Percentiles rank a stretch among this genome's conserved stretches.
phyloP scores from a whole-genome alignment of 257 asterid species.

The Petunia axillaris region DNA sequence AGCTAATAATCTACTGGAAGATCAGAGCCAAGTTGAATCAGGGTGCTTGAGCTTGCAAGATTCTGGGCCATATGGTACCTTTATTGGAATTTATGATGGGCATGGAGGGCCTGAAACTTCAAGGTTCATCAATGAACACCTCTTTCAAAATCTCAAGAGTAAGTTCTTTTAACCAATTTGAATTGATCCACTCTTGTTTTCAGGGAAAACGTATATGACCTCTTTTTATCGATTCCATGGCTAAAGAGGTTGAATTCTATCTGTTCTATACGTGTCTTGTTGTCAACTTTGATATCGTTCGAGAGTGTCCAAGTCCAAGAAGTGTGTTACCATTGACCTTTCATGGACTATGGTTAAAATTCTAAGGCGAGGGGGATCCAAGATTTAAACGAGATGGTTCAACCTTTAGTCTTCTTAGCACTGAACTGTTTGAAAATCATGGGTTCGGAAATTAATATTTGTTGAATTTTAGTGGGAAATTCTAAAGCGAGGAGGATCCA shows the following conservation, averaged over 20 bases:
- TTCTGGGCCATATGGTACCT: conserved; percentile 71
- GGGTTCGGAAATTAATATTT: too few relatives aligned
- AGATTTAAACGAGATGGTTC: too few relatives aligned
- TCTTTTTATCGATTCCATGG: background rate
- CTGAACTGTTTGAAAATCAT: too few relatives aligned
- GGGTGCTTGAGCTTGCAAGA: conserved; percentile 62
- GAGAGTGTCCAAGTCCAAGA: background rate
- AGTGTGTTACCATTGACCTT: background rate
- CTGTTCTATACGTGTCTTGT: background rate
- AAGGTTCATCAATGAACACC: conserved; percentile 60
- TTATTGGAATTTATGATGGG: conserved; percentile 76
- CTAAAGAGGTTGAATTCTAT: background rate
- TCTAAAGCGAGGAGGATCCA: too few relatives aligned
- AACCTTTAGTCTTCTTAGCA: too few relatives aligned
- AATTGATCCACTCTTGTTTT: background rate
- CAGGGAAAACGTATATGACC: background rate
- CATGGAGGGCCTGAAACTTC: conserved; percentile 82
- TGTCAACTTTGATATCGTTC: background rate
- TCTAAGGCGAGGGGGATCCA: too few relatives aligned
- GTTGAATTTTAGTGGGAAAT: too few relatives aligned
- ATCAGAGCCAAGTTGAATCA: conserved; percentile 74
- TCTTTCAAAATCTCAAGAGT: conserved; percentile 72
- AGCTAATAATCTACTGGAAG: conserved; percentile 74
- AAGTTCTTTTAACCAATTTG: conserved; percentile 33
- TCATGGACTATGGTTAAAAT: background rate